phyloP scores from a whole-genome alignment of 495 filamentous ascomycete genomes.

The Penicillium desertorum region DNA sequence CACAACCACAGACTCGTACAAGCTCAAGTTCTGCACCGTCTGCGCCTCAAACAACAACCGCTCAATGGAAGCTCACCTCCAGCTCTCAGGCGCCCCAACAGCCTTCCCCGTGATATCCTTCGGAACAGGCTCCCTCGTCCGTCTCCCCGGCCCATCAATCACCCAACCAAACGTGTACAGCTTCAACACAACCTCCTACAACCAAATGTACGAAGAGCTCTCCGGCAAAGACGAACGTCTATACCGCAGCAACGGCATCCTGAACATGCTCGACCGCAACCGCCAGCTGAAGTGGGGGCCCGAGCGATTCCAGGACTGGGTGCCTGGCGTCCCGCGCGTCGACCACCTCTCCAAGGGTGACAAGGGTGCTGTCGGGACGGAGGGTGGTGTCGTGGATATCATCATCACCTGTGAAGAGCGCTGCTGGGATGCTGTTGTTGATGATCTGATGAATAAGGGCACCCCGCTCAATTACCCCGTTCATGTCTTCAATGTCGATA shows the following conservation, averaged over 20 bases:
- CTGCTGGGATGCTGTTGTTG: conserved; percentile 98
- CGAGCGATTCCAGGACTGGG: conserved; percentile 98
- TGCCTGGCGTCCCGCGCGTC: conserved; percentile 76
- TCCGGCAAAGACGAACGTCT: conserved; percentile 79
- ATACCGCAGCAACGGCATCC: conserved; percentile 86
- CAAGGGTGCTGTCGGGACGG: conserved; percentile 72
- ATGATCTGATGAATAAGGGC: conserved; percentile 84
- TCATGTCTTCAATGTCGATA: conserved; percentile 97
- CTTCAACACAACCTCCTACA: conserved; percentile 94
- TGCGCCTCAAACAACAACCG: conserved; percentile 97
- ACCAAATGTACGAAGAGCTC: conserved; percentile 85
- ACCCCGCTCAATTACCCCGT: conserved; percentile 83
- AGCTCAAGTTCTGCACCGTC: conserved; percentile 95
- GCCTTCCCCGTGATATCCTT: conserved; percentile 97
- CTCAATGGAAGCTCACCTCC: conserved; percentile 97
- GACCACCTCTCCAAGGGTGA: conserved; percentile 58
- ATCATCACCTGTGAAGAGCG: conserved; percentile 98
- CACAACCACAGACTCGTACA: conserved; percentile 62
- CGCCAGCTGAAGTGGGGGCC: conserved; percentile 89
- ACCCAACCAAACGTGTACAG: conserved; percentile 93
- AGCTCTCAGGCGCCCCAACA: conserved; percentile 66
- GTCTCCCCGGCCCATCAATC: conserved; percentile 88
- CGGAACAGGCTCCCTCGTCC: conserved; percentile 92
- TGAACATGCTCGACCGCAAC: conserved; percentile 96
- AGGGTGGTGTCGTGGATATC: conserved; percentile 88